A percentile compares a stretch with the other conserved stretches of the same genome.
These are phyloP conservation scores for Coemansia sp. DNA, from an alignment of 192 early-diverging fungal genomes.

Conservation along the genomic window DNA sequence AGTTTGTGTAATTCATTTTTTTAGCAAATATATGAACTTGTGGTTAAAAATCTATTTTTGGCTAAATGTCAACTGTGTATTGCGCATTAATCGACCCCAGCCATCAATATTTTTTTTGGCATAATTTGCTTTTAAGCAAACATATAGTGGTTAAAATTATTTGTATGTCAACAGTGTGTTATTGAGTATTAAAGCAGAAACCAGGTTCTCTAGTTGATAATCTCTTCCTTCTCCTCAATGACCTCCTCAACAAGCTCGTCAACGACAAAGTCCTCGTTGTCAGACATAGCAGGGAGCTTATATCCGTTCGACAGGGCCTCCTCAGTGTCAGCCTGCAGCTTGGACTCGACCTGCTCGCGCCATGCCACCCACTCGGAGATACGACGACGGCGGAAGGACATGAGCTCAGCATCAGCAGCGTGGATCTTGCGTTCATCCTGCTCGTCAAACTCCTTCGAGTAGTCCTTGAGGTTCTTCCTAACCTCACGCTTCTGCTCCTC, in stretches of 20 bases:
- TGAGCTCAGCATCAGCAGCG: slow-evolving; percentile 70
- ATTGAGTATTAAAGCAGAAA: no score
- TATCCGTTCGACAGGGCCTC: slow-evolving; percentile 60
- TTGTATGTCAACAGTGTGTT: no score
- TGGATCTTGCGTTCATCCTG: slow-evolving; percentile 75
- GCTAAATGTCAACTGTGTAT: background rate
- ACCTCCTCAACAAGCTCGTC: slow-evolving; percentile 83
- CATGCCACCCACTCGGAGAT: slow-evolving; percentile 84
- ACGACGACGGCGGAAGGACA: slow-evolving; percentile 71
- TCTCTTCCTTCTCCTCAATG: slow-evolving; percentile 54
- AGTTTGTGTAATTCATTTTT: slow-evolving; percentile 12
- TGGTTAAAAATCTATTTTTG: no score
- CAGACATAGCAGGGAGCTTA: slow-evolving; percentile 74
- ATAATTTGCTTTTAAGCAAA: no score
- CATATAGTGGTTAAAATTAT: no score
- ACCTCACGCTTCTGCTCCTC: slow-evolving; percentile 81
- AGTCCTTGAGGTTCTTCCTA: slow-evolving; percentile 89
- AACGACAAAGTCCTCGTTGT: slow-evolving; percentile 85
- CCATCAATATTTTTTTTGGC: no score
- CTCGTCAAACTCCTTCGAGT: slow-evolving; percentile 86
- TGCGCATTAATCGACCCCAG: background rate
- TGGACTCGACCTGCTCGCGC: slow-evolving; percentile 61
- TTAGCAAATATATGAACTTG: background rate
- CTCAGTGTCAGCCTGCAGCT: slow-evolving; percentile 58
- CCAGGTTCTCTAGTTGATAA: slow-evolving; percentile 20